Base-by-base conservation (phyloP, 768 basidiomycete species). In the Strobilomyces confusus region DNA sequence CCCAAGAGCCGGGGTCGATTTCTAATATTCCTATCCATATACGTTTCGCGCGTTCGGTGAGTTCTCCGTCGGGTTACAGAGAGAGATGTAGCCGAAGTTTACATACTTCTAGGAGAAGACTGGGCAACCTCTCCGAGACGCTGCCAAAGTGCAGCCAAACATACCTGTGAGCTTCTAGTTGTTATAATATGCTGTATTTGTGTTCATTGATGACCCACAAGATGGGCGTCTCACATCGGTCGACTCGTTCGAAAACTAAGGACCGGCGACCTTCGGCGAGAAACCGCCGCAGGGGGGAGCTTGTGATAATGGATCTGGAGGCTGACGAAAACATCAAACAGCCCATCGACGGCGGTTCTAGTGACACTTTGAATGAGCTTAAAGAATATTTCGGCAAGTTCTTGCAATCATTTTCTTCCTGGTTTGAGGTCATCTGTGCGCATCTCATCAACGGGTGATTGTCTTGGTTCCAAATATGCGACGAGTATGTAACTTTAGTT, bases 11-110 rank as follows among this genome's bases (percentile, higher is more conserved):
- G 25, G 32, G 49, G 6, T 3, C 23, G n/a, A 15, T 17, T 6
- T 49, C 14, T 37, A 12, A 44, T 3, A 40, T 50, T 5, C 63
- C 63, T 0, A 38, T 65, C 12, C 65, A 54, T 47, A 22, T 44
- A 9, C 49, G 56, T 4, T 65, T 44, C 19, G 38, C 55, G 1
- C 34, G 7, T 9, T 49, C 55, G 1, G 59, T 59, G n/a, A 33
- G 53, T 51, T 33, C 49, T 29, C 2, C 30, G n/a, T 42, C 3
- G 12, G 19, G 26, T 34, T 36, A 5, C 8, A 20, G 34, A 29
- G 26, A 30, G 12, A 36, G 19, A 30, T 25, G 15, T 22, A 12
- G 17, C 40, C 54, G 26, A 63, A n/a, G 14, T 44, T n/a, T 15
- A 22, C 33, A 17, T 15, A 22, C 33, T 17, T 30, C 12, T 23